Evolutionary conservation across 352 stramenopile genomes (phyloP).

Genomic region (Phytophthora pseudosyringae): DNA sequence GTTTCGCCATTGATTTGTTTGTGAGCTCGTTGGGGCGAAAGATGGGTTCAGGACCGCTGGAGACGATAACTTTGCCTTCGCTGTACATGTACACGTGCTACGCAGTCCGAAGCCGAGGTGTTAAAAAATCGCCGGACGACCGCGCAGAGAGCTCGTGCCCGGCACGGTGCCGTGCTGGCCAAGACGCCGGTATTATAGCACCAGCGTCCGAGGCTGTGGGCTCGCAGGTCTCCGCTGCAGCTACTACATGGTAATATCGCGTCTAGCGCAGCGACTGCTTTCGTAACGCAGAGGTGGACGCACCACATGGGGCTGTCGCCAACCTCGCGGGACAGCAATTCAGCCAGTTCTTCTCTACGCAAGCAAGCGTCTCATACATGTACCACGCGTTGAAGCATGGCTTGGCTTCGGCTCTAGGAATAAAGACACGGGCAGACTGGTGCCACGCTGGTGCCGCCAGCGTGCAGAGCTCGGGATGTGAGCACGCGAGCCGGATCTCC

Average conservation of each 20-base stretch:
- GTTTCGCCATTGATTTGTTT: slow-evolving; percentile 16
- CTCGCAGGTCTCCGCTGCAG: background rate
- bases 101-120: slow-evolving; percentile 21
- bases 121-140: slow-evolving; percentile 13
- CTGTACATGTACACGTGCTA: slow-evolving; percentile 5
- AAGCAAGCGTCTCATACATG: slow-evolving; percentile 14
- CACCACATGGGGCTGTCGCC: slow-evolving; percentile 10
- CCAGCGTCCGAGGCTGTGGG: background rate
- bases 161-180: slow-evolving; percentile 1
- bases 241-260: background rate
- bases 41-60: slow-evolving; percentile 1
- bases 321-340: slow-evolving; percentile 1
- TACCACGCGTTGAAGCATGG: slow-evolving; percentile 4
- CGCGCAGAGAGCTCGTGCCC: slow-evolving; percentile 7
- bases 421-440: slow-evolving; percentile 10
- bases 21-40: slow-evolving; percentile 12
- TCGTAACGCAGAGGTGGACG: slow-evolving; percentile 6
- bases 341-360: slow-evolving; percentile 8
- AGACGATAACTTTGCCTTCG: slow-evolving; percentile 3
- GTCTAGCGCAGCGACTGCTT: background rate
- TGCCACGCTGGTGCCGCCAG: background rate
- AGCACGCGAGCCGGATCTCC: slow-evolving; percentile 1
- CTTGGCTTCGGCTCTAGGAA: slow-evolving; percentile 7
- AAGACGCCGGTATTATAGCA: slow-evolving; percentile 17
- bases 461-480: slow-evolving; percentile 27